Percentiles rank a stretch among this genome's conserved stretches.
Conservation (phyloP, 2,329 filamentous ascomycete species). For the Ambrosiella cleistominuta region DNA sequence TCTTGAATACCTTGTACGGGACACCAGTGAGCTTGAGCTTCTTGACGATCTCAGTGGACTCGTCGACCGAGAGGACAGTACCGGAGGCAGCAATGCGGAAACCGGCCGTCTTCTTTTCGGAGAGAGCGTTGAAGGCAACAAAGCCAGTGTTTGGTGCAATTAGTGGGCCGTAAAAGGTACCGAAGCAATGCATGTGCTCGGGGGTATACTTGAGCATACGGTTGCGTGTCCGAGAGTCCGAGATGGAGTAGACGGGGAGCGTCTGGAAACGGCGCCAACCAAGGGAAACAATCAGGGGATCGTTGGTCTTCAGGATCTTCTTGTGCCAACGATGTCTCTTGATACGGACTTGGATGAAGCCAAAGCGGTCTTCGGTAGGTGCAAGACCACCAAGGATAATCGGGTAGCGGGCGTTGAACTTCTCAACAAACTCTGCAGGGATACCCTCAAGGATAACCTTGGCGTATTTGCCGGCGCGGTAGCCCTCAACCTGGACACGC, state of each 20-base stretch:
- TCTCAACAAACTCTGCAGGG: slow-evolving; percentile 71
- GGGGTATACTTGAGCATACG: slow-evolving; percentile 98
- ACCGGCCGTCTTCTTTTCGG: slow-evolving; percentile 55
- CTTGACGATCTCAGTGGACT: slow-evolving; percentile 95
- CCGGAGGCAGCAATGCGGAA: slow-evolving; percentile 92
- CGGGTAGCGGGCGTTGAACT: slow-evolving; percentile 68
- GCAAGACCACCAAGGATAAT: slow-evolving; percentile 83
- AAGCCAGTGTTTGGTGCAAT: slow-evolving; percentile 94
- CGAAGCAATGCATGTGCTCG: slow-evolving; percentile 98
- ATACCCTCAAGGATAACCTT: slow-evolving; percentile 80
- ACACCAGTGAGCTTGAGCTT: slow-evolving; percentile 91
- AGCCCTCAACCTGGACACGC: slow-evolving; percentile 70
- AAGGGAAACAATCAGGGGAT: slow-evolving; percentile 89
- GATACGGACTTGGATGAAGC: slow-evolving; percentile 87
- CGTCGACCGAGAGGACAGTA: slow-evolving; percentile 83
- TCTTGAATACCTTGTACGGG: slow-evolving; percentile 97
- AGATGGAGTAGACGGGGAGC: slow-evolving; percentile 83
- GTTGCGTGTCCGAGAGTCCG: slow-evolving; percentile 81
- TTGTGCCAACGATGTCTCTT: slow-evolving; percentile 98
- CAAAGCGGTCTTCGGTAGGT: slow-evolving; percentile 86
- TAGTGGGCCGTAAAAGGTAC: slow-evolving; percentile 83
- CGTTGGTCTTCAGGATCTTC: slow-evolving; percentile 96
- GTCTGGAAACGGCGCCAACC: slow-evolving; percentile 94
- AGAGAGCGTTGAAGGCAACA: slow-evolving; percentile 80
- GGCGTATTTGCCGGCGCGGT: slow-evolving; percentile 81